Percentiles rank a stretch among this genome's conserved stretches.
phyloP scores from a whole-genome alignment of 495 filamentous ascomycete species.

The Aspergillus heteromorphus region DNA sequence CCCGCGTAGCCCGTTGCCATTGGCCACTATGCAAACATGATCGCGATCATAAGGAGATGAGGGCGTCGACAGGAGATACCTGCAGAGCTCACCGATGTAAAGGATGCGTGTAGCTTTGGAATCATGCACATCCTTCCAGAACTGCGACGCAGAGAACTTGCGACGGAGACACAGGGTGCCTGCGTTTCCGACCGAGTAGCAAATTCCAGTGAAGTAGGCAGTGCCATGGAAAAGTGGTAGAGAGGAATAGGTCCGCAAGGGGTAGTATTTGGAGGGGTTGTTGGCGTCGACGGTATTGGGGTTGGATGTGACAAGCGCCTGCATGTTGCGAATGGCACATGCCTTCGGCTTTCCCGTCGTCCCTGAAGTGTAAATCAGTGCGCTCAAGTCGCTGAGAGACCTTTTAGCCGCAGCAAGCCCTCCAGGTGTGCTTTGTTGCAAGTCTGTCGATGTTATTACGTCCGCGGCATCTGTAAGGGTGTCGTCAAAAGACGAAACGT shows the following conservation, averaged over 20 bases:
- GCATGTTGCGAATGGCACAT: conserved; percentile 64
- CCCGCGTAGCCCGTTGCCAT: conserved; percentile 84
- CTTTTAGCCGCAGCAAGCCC: conserved; percentile 32
- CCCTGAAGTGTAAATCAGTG: conserved; percentile 79
- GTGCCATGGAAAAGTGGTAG: conserved; percentile 91
- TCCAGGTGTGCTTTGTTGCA: conserved; percentile 34
- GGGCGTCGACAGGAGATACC: conserved; percentile 78
- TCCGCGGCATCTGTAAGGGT: conserved; percentile 54
- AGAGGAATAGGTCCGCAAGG: conserved; percentile 76
- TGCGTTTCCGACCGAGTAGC: conserved; percentile 35
- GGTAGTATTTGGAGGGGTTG: conserved; percentile 38
- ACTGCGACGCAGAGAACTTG: conserved; percentile 80
- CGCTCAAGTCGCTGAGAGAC: conserved; percentile 48
- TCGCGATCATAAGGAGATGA: conserved; percentile 67
- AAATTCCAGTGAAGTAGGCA: conserved; percentile 63
- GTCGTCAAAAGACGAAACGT: conserved; percentile 34
- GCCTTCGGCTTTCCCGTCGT: conserved; percentile 92
- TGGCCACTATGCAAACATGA: conserved; percentile 69
- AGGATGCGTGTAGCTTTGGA: conserved; percentile 77
- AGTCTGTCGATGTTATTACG: conserved; percentile 37
- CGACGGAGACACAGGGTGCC: conserved; percentile 48
- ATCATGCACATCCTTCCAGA: conserved; percentile 77
- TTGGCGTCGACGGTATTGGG: conserved; percentile 31
- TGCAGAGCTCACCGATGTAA: conserved; percentile 90
- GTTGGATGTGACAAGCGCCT: conserved; percentile 43